Percentiles rank a stretch among this genome's conserved stretches.
These are phyloP conservation scores for Diutina scorzettiae DNA, from an alignment of 1,139 yeast genomes.

Conservation along the genomic window DNA sequence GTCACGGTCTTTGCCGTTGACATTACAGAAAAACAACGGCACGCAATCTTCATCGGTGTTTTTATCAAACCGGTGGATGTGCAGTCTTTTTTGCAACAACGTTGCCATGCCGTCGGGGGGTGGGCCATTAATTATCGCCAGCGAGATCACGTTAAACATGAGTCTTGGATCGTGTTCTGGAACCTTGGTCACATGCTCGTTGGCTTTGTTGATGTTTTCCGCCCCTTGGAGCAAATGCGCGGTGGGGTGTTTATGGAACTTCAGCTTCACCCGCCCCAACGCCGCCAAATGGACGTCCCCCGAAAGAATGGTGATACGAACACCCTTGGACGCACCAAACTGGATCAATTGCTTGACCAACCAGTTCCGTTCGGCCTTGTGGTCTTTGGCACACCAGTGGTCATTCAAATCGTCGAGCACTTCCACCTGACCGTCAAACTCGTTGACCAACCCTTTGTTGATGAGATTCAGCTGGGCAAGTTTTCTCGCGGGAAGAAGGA, in stretches of 20 bases:
- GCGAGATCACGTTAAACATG: slow-evolving; percentile 72
- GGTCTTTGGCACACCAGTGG: slow-evolving; percentile 90
- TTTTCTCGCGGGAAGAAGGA: slow-evolving; percentile 53
- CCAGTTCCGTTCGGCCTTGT: slow-evolving; percentile 63
- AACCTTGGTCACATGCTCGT: slow-evolving; percentile 25
- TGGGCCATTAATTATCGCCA: slow-evolving; percentile 87
- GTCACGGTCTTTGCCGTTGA: slow-evolving; percentile 42
- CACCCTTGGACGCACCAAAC: slow-evolving; percentile 50
- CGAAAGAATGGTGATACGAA: slow-evolving; percentile 70
- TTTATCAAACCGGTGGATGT: slow-evolving; percentile 51
- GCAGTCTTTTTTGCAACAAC: slow-evolving; percentile 52
- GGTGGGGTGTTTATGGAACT: slow-evolving; percentile 33
- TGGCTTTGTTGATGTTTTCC: slow-evolving; percentile 18
- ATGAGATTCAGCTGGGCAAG: slow-evolving; percentile 61
- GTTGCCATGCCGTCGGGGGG: slow-evolving; percentile 83
- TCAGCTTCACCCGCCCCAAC: slow-evolving; percentile 64
- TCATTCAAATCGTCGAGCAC: slow-evolving; percentile 86
- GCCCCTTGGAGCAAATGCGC: slow-evolving; percentile 11
- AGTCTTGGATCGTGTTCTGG: slow-evolving; percentile 67
- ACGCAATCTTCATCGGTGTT: slow-evolving; percentile 72
- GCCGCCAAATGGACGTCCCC: slow-evolving; percentile 94
- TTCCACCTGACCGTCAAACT: slow-evolving; percentile 85
- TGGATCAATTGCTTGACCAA: slow-evolving; percentile 45
- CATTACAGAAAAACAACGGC: slow-evolving; percentile 53
- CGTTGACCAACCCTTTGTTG: slow-evolving; percentile 65